Evolutionary conservation across 2,329 filamentous ascomycete species (phyloP).

Genomic region (Epichloe aotearoae): DNA sequence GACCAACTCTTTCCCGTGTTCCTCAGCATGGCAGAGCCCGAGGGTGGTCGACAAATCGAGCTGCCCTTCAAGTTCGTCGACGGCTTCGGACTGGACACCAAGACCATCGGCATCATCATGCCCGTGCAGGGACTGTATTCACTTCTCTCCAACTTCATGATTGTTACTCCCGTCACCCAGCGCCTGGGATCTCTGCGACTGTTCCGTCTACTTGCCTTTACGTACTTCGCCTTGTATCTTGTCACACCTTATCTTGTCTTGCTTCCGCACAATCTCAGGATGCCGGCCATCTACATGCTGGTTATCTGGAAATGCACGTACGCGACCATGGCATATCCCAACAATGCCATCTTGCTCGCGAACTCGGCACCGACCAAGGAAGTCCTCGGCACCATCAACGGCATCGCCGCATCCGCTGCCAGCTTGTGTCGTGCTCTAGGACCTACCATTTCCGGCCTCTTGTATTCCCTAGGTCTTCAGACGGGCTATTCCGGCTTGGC

Average conservation of each 20-base stretch:
- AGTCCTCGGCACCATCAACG: conserved; percentile 84
- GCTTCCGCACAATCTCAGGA: conserved; percentile 57
- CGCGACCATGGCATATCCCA: conserved; percentile 81
- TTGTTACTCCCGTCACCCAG: conserved; percentile 68
- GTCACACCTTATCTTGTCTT: conserved; percentile 80
- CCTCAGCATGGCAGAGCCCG: conserved; percentile 52
- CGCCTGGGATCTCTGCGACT: conserved; percentile 66
- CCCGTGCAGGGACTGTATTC: conserved; percentile 83
- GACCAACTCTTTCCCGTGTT: conserved; percentile 91
- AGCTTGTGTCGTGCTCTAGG: conserved; percentile 81
- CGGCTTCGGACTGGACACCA: conserved; percentile 72
- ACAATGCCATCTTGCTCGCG: conserved; percentile 75
- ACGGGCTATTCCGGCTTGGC: conserved; percentile 76
- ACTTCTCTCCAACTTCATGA: conserved; percentile 68
- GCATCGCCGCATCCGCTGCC: conserved; percentile 79
- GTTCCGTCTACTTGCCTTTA: conserved; percentile 67
- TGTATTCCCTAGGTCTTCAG: conserved; percentile 69
- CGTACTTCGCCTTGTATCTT: conserved; percentile 82
- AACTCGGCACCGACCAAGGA: conserved; percentile 76
- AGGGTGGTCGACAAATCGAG: conserved; percentile 32
- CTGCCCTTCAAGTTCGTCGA: conserved; percentile 83
- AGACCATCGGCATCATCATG: conserved; percentile 76
- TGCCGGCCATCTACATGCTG: conserved; percentile 61
- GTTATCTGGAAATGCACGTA: conserved; percentile 90
- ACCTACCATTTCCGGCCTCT: conserved; percentile 71